Evolutionary conservation across 2,329 filamentous ascomycete species (phyloP), one percentile per base, ranked within the genome.

Genomic region (Xylaria sp.): DNA sequence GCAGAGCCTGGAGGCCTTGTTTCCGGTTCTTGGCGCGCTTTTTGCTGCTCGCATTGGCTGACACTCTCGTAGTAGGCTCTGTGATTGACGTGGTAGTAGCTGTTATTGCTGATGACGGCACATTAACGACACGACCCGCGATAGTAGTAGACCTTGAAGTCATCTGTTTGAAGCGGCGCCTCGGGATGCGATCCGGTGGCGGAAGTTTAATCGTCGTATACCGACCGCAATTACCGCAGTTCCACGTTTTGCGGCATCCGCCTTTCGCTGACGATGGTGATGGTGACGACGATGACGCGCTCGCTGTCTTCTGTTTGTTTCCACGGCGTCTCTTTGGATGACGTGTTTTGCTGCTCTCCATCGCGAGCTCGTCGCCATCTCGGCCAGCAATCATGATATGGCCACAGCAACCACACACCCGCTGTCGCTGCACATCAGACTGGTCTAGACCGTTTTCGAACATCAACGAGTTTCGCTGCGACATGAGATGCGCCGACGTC

Each of bases 21-120:
- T 91, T 92, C 69, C 89, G 84, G 70, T 82, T 87, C 80, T 89
- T 91, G 39, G 89, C 87, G 59, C 89, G 84, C 80, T 90, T 91
- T 80, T 89, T 90, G 80, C 87, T 90, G 79, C 81, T 88, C 8
- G 87, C 85, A 76, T 87, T 89, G 41, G 85, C 81, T 1, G 84
- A 82, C 18, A 73, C 55, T 50, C 78, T 78, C 3, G 70, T 62
- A 2, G 70, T 62, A 68, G 74, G 69, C 78, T 74, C 76, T 52
- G 50, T 2, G n/a, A 20, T 9, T 32, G 50, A 5, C 13, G 50
- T 18, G 13, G 25, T 13, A 28, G 41, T n/a, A 28, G 41, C 13
- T 44, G 34, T 4, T 34, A 25, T n/a, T 44, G 54, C 9, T 20
- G 28, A 46, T 37, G 54, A 23, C 6, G 61, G 8, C 25, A 50